Base-by-base conservation (phyloP, 2,329 filamentous ascomycete genomes). In the Escovopsis sp. region DNA sequence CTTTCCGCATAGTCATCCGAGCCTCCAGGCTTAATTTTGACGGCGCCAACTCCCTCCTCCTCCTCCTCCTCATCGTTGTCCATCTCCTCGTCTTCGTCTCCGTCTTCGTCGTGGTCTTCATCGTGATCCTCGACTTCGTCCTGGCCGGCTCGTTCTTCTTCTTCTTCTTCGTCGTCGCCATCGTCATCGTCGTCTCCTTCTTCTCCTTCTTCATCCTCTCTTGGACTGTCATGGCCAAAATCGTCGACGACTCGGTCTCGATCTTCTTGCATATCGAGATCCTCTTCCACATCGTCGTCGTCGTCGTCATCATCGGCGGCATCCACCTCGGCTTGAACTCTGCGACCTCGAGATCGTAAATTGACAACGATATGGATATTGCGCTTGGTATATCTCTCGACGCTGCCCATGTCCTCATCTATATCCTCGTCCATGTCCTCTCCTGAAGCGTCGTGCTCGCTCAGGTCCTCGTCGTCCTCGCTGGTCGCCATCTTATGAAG, bases 11-110 rank as follows among this genome's bases (percentile, higher is more conserved):
- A 67, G 35, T 63, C 61, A 16, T 64, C 54, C 3, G 58, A 54
- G 41, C 72, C 67, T 16, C 68, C 68, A 7, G 71, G 71, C 43
- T 66, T 66, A 43, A 74, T 66, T 49, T 76, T 75, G 15, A 76
- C 71, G 8, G 71, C 71, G 12, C 72, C 72, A 2, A 75, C 72
- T 2, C 66, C 70, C 51, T 76, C 72, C 3, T 56, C 63, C 2
- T 64, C 70, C 51, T 76, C 72, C 3, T 56, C 63, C 2, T 64
- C 60, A 2, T 49, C 53, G 5, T 55, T 58, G 5, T 57, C 57
- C 7, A 57, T 59, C 1, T 57, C 58, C 35, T 61, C 56, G 4
- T 57, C 55, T 2, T 50, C 57, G 20, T 58, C 57, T 2, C 50
- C 51, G 29, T 52, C 50, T 39, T 52, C 54, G 12, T 57, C 54